phyloP scores from a whole-genome alignment of 1,284 basidiomycete genomes.

The Chondrostereum purpureum region DNA sequence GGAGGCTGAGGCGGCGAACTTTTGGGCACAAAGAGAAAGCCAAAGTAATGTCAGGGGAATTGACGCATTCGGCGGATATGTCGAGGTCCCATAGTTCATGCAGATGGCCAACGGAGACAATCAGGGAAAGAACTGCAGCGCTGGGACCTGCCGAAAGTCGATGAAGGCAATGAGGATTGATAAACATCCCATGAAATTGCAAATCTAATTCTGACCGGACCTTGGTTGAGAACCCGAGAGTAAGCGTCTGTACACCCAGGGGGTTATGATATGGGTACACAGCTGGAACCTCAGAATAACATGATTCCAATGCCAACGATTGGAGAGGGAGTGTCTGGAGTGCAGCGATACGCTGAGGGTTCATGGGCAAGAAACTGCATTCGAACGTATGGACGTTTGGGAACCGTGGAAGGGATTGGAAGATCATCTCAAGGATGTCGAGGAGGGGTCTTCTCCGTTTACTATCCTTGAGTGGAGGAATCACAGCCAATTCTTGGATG shows the following conservation, averaged over 20 bases:
- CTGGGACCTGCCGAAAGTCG: conserved; percentile 1
- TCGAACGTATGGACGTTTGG: not conserved
- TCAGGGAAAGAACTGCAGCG: not conserved
- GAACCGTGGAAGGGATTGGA: conserved; percentile 1
- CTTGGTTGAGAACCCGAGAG: not conserved
- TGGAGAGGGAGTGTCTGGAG: not conserved
- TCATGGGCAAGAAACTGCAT: not conserved
- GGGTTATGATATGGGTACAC: not conserved
- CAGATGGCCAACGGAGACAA: not conserved
- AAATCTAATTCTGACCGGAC: no score
- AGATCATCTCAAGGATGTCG: not conserved
- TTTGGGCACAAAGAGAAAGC: not conserved
- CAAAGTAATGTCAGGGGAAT: not conserved
- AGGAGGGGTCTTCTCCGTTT: not conserved
- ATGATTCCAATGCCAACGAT: not conserved
- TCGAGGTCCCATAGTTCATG: not conserved
- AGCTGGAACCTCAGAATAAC: not conserved
- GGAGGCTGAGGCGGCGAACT: not conserved
- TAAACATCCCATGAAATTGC: not conserved
- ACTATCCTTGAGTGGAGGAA: not conserved
- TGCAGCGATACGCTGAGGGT: not conserved
- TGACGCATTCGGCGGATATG: not conserved
- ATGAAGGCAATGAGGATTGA: not conserved
- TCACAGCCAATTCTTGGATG: not conserved
- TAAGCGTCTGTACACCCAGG: not conserved